These are phyloP conservation scores for Medicago arabica DNA, from an alignment of 306 rosid species.

Conservation along the genomic window DNA sequence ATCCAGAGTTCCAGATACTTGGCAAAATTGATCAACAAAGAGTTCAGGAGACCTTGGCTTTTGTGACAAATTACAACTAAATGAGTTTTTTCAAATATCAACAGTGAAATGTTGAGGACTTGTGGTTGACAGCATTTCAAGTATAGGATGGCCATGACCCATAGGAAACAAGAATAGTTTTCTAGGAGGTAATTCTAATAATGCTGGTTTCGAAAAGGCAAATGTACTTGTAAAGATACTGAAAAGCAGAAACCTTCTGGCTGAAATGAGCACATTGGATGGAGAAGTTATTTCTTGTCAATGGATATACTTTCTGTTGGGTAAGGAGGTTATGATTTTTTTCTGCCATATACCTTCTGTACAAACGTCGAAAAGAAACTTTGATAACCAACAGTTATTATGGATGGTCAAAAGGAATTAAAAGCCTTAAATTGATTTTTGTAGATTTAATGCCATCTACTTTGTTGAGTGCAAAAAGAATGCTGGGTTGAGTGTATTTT, in stretches of 20 bases:
- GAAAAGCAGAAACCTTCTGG: conserved; percentile 11
- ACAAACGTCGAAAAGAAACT: neutral
- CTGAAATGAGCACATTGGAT: neutral
- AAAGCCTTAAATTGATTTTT: too few species aligned
- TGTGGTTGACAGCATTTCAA: conserved; percentile 1
- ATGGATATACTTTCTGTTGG: neutral
- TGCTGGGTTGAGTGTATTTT: too few species aligned
- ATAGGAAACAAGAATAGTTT: conserved; percentile 4
- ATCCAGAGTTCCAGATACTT: neutral
- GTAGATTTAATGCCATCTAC: too few species aligned
- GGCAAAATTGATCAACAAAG: neutral
- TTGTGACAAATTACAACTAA: neutral
- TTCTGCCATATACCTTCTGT: conserved; percentile 22
- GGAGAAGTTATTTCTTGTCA: neutral
- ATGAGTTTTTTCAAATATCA: neutral
- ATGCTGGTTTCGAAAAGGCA: neutral
- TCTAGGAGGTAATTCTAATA: conserved; percentile 2
- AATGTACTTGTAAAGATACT: neutral
- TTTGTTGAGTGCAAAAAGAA: too few species aligned
- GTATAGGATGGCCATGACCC: neutral
- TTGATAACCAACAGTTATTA: neutral
- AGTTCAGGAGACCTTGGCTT: neutral
- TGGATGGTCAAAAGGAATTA: neutral
- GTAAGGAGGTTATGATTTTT: neutral
- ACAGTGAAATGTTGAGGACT: neutral